These are phyloP conservation scores for Cystoderma amianthinum DNA, from an alignment of 768 basidiomycete genomes.

Conservation along the genomic window DNA sequence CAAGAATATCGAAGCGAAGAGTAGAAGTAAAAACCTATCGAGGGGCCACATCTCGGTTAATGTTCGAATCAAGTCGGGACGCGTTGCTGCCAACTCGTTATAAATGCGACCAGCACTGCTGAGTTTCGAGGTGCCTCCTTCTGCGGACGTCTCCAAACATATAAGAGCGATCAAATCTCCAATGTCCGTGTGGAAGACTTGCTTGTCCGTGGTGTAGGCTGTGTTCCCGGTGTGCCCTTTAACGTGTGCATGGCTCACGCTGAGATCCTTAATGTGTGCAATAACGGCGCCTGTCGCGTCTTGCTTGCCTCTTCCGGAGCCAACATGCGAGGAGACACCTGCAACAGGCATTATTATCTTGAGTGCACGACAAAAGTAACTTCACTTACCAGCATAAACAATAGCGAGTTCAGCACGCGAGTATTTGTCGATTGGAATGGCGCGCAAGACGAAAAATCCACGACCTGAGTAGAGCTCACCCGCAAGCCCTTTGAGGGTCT, in stretches of 20 bases:
- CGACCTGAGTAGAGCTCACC: conserved; percentile 35
- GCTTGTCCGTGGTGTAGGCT: conserved; percentile 42
- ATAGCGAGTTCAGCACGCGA: conserved; percentile 29
- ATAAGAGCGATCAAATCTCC: conserved; percentile 1
- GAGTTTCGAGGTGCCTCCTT: neutral
- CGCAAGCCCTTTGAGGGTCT: conserved; percentile 26
- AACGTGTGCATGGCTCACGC: conserved; percentile 30
- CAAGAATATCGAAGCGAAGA: neutral
- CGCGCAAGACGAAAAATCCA: conserved; percentile 41
- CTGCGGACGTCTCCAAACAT: neutral
- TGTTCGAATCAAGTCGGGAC: neutral
- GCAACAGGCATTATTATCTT: neutral
- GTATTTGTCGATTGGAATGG: conserved; percentile 37
- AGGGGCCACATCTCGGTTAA: neutral
- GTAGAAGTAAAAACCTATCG: neutral
- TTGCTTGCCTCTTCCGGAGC: conserved; percentile 35
- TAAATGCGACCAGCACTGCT: neutral
- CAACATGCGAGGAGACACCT: conserved; percentile 31
- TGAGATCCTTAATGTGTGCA: conserved; percentile 41
- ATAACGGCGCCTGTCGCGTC: conserved; percentile 36
- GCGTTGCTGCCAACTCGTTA: neutral
- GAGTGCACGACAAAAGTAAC: too few relatives aligned
- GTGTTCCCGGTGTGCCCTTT: conserved; percentile 33
- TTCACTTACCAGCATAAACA: conserved; percentile 34
- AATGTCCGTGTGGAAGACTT: conserved; percentile 30